These are phyloP conservation scores for Daldinia eschscholtzii DNA, from an alignment of 2,329 filamentous ascomycete species.

Conservation along the genomic window DNA sequence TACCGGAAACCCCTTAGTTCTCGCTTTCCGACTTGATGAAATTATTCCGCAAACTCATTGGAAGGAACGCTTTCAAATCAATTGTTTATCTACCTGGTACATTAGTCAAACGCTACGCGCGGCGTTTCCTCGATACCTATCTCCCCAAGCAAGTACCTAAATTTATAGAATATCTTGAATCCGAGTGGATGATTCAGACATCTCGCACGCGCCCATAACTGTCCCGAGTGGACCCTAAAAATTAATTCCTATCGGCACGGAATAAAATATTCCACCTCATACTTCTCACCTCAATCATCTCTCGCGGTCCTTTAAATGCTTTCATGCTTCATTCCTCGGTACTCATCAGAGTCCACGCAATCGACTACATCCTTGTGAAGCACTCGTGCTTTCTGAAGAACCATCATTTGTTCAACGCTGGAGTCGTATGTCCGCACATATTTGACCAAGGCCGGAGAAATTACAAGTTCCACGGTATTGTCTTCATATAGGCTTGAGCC, in stretches of 20 bases:
- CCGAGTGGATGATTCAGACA: background rate
- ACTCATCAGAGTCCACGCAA: background rate
- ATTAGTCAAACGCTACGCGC: no score
- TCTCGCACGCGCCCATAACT: background rate
- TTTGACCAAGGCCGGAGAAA: slow-evolving; percentile 9
- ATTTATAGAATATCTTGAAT: background rate
- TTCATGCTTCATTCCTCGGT: background rate
- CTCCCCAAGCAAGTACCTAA: background rate
- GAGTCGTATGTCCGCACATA: background rate
- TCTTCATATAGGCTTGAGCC: background rate
- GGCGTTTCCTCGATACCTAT: background rate
- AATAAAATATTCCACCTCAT: background rate
- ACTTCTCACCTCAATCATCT: background rate
- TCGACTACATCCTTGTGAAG: background rate
- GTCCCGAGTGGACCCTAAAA: background rate
- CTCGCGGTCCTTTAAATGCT: background rate
- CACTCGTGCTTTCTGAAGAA: background rate
- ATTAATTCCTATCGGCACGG: background rate
- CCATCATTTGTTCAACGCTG: background rate
- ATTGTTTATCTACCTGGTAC: background rate
- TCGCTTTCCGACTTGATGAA: background rate
- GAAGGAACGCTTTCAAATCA: background rate
- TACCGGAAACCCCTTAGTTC: background rate
- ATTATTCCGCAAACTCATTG: background rate
- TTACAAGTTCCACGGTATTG: slow-evolving; percentile 1